These are phyloP conservation scores for Fusarium gaditjirri DNA, from an alignment of 2,329 filamentous ascomycete genomes.

Conservation along the genomic window DNA sequence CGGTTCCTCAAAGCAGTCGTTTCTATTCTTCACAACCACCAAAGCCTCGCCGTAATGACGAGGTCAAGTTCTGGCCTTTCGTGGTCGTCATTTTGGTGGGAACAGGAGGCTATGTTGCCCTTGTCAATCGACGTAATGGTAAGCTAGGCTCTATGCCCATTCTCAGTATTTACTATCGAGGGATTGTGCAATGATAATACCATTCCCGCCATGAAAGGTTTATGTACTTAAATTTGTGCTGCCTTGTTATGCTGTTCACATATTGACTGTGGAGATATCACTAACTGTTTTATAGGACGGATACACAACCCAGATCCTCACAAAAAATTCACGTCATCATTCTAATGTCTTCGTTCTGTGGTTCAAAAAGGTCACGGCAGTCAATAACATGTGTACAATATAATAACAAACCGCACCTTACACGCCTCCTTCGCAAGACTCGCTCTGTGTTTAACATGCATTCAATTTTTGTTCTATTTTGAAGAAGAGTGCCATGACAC, in stretches of 20 bases:
- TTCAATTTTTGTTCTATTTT: conserved; percentile 36
- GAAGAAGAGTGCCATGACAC: conserved; percentile 32
- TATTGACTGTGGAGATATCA: background rate
- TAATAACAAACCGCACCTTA: background rate
- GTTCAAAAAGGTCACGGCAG: background rate
- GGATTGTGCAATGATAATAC: background rate
- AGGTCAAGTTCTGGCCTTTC: conserved; percentile 69
- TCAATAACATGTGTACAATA: conserved; percentile 20
- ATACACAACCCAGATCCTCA: conserved; percentile 31
- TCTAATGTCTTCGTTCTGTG: conserved; percentile 6
- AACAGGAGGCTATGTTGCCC: conserved; percentile 60
- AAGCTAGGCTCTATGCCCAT: conserved; percentile 33
- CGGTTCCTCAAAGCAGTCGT: conserved; percentile 39
- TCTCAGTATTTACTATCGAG: background rate
- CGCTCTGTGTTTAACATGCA: conserved; percentile 25
- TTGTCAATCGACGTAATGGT: conserved; percentile 64
- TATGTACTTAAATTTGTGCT: background rate
- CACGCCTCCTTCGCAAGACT: background rate
- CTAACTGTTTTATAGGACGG: conserved; percentile 18
- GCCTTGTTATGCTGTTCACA: background rate
- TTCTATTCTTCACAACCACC: conserved; percentile 58
- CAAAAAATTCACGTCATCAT: conserved; percentile 29
- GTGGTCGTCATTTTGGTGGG: conserved; percentile 60
- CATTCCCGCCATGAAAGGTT: background rate
- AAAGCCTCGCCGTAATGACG: conserved; percentile 49